Conservation (phyloP, 78 protist genomes). For the Creolimax fragrantissima region DNA sequence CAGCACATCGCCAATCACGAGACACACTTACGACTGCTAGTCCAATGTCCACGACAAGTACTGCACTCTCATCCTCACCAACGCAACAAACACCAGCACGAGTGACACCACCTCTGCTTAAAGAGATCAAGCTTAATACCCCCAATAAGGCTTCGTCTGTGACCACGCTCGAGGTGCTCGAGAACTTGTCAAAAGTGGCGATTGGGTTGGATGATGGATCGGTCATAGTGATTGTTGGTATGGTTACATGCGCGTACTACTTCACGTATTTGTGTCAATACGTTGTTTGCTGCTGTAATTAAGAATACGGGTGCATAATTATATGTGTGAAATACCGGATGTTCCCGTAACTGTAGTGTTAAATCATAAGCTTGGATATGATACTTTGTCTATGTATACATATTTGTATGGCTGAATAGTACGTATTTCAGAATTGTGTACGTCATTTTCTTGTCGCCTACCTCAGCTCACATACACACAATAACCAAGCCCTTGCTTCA, state of each 20-base stretch:
- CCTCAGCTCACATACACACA: neutral
- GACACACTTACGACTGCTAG: too few relatives aligned
- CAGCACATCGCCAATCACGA: too few relatives aligned
- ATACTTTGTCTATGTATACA: too few relatives aligned
- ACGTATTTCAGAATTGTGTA: neutral
- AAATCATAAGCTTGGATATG: too few relatives aligned
- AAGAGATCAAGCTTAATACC: neutral
- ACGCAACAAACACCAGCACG: neutral
- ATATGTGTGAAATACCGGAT: too few relatives aligned
- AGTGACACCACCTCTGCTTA: neutral
- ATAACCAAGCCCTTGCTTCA: neutral
- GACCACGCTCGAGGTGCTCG: constrained; percentile 13
- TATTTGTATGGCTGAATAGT: too few relatives aligned
- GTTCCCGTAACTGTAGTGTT: too few relatives aligned
- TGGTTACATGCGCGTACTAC: constrained; percentile 21
- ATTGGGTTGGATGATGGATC: constrained; percentile 42
- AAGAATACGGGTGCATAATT: neutral
- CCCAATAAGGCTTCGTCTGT: neutral
- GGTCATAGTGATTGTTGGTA: constrained; percentile 28
- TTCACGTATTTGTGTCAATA: too few relatives aligned
- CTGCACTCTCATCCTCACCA: too few relatives aligned
- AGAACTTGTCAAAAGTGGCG: constrained; percentile 26
- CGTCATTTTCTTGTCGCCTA: neutral
- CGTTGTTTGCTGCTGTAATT: neutral
- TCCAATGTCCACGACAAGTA: too few relatives aligned